These are phyloP conservation scores for Suillus tomentosus DNA, from an alignment of 768 basidiomycete species.

Conservation along the genomic window DNA sequence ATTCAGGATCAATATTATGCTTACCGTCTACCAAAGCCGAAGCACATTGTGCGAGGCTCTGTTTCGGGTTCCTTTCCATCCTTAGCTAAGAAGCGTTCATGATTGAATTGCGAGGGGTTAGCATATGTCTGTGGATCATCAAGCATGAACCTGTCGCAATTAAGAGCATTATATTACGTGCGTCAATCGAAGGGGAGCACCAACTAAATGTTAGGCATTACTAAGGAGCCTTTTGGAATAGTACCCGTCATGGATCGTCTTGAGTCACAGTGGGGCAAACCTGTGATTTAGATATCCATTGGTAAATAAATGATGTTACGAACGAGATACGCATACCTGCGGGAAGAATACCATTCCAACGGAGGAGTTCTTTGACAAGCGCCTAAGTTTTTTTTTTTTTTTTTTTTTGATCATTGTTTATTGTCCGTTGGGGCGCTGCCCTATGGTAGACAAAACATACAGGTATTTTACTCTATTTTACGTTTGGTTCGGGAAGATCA, in stretches of 20 bases:
- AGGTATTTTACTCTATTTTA: no score
- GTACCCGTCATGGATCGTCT: background rate
- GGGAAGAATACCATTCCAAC: no score
- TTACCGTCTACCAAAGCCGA: conserved; percentile 1
- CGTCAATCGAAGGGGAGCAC: background rate
- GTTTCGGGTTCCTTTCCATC: background rate
- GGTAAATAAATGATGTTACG: background rate
- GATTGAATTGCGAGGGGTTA: background rate
- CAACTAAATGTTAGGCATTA: background rate
- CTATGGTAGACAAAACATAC: no score
- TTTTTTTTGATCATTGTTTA: no score
- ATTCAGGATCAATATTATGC: background rate
- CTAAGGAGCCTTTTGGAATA: background rate
- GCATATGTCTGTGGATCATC: background rate
- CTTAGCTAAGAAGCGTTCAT: background rate
- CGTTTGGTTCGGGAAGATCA: no score
- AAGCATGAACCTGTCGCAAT: background rate
- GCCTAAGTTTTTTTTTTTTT: no score
- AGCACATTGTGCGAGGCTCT: background rate
- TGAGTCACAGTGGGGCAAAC: no score
- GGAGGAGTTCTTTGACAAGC: no score
- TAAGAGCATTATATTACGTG: background rate
- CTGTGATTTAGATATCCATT: background rate
- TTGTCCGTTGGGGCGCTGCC: no score
- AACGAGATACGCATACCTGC: background rate